Conservation (phyloP, 257 asterid genomes). For the Scutellaria galericulata region DNA sequence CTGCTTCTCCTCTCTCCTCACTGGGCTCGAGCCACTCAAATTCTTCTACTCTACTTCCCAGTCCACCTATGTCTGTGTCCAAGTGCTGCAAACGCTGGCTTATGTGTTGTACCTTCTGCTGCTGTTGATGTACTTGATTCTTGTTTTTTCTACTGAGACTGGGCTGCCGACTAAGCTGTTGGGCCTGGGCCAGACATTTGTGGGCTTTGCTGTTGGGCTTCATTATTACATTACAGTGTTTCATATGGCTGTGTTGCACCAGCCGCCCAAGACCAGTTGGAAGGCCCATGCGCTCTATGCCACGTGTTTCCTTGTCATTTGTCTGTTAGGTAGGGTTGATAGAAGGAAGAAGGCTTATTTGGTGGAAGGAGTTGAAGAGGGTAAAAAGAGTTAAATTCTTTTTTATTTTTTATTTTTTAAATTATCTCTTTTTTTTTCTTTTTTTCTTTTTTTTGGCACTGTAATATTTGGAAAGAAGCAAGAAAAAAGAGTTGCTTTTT, state of each 20-base stretch:
- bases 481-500: conserved; percentile 28
- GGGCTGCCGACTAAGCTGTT: conserved; percentile 58
- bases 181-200: conserved; percentile 82
- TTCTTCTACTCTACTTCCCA: conserved; percentile 85
- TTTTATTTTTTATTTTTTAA: background rate
- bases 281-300: conserved; percentile 75
- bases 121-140: conserved; percentile 77
- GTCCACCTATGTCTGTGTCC: conserved; percentile 82
- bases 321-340: conserved; percentile 66
- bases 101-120: conserved; percentile 88
- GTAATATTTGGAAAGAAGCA: conserved; percentile 36
- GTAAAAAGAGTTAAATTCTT: conserved; percentile 58
- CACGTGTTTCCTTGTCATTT: conserved; percentile 77
- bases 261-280: conserved; percentile 89
- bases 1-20: conserved; percentile 61
- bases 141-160: conserved; percentile 78
- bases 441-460: background rate
- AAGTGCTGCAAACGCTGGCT: conserved; percentile 66
- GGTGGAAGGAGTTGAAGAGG: conserved; percentile 74
- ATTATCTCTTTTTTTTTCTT: background rate
- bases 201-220: conserved; percentile 92
- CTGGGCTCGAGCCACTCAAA: conserved; percentile 87
- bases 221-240: conserved; percentile 90
- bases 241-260: conserved; percentile 76
- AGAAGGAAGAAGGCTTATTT: conserved; percentile 80